Conservation (phyloP, 176 grass and related monocot species). For the Ensete ventricosum region DNA sequence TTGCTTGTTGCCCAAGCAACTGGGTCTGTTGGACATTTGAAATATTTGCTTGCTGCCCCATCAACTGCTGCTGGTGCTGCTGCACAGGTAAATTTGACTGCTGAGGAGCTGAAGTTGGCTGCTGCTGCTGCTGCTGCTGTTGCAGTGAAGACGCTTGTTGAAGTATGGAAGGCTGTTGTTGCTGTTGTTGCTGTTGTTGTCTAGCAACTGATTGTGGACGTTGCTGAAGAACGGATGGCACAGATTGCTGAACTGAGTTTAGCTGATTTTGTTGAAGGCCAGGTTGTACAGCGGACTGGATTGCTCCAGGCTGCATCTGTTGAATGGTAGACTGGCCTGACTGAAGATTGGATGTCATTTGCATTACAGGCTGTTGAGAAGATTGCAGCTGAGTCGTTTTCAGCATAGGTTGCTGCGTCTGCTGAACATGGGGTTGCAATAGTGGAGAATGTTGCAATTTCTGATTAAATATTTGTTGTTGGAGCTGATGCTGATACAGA, state of each 20-base stretch:
- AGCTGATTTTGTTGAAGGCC: conserved; percentile 53
- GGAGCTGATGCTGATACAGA: conserved; percentile 50
- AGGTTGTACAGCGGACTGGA: conserved; percentile 45
- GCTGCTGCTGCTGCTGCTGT: conserved; percentile 38
- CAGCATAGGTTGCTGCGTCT: conserved; percentile 53
- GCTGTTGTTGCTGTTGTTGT: conserved; percentile 61
- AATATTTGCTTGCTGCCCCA: conserved; percentile 35
- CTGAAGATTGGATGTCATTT: conserved; percentile 59
- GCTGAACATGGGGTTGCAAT: conserved; percentile 55
- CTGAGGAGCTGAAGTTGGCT: conserved; percentile 29
- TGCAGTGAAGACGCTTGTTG: conserved; percentile 47
- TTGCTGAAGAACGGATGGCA: conserved; percentile 56
- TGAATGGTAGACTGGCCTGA: conserved; percentile 42
- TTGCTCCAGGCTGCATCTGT: conserved; percentile 41
- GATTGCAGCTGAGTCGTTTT: conserved; percentile 58
- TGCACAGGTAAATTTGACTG: conserved; percentile 55
- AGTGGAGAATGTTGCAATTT: conserved; percentile 49
- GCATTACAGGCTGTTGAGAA: conserved; percentile 69
- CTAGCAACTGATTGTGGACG: conserved; percentile 49
- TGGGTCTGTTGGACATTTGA: conserved; percentile 52
- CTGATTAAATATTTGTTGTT: conserved; percentile 30
- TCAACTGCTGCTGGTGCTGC: conserved; percentile 45
- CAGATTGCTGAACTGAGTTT: conserved; percentile 62
- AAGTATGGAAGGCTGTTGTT: conserved; percentile 47
- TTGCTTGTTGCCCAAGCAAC: conserved; percentile 8